phyloP scores from a whole-genome alignment of 768 basidiomycete species.

The Hypholoma sublateritium region DNA sequence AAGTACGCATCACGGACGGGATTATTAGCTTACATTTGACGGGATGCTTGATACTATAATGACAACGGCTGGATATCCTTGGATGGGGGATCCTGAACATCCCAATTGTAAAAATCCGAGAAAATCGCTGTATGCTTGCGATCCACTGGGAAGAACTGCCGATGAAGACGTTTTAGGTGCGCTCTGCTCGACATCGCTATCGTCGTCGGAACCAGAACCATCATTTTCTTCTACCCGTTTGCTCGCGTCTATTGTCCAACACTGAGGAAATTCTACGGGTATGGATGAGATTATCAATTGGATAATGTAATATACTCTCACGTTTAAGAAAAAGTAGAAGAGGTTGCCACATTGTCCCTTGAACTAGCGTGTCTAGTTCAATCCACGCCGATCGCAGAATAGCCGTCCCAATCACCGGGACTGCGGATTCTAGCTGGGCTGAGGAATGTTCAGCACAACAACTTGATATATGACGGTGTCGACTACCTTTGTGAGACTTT shows the following conservation, averaged over 20 bases:
- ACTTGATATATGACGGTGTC: not conserved
- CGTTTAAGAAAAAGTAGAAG: slow-evolving; percentile 73
- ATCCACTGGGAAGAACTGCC: slow-evolving; percentile 15
- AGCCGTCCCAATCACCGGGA: slow-evolving; percentile 53
- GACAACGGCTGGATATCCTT: slow-evolving; percentile 82
- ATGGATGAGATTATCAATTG: not conserved
- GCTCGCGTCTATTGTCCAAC: slow-evolving; percentile 55
- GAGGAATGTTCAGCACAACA: not conserved
- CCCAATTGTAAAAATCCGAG: slow-evolving; percentile 75
- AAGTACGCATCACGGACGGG: slow-evolving; percentile 3
- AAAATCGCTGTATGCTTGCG: slow-evolving; percentile 67
- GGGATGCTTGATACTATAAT: slow-evolving; percentile 84
- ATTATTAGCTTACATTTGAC: slow-evolving; percentile 43
- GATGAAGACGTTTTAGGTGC: slow-evolving; percentile 8
- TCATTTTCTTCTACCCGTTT: slow-evolving; percentile 32
- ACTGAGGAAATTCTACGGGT: slow-evolving; percentile 54
- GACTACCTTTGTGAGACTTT: slow-evolving; percentile 44
- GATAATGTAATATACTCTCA: slow-evolving; percentile 23
- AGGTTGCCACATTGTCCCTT: slow-evolving; percentile 67
- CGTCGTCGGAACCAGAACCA: slow-evolving; percentile 35
- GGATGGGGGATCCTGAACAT: slow-evolving; percentile 75
- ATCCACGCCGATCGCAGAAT: slow-evolving; percentile 66
- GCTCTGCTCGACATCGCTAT: slow-evolving; percentile 33
- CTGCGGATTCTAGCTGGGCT: slow-evolving; percentile 25
- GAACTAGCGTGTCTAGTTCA: slow-evolving; percentile 72